Evolutionary conservation across 2,329 filamentous ascomycete genomes (phyloP).

Genomic region (Pseudogymnoascus sp.): DNA sequence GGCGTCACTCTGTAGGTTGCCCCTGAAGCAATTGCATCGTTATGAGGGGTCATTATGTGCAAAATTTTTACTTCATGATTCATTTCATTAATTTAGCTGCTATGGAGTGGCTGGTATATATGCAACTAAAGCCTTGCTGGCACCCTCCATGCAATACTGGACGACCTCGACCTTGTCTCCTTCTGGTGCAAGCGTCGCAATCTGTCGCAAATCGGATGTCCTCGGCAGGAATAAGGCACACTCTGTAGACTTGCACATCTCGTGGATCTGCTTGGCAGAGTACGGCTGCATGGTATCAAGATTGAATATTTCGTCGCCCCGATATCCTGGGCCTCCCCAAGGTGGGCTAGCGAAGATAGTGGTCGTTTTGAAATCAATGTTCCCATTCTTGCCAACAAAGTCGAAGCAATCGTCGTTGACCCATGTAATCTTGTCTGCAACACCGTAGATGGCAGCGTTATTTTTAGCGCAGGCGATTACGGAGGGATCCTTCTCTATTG

Average conservation of each 20-base stretch:
- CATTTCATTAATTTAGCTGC: constrained; percentile 3
- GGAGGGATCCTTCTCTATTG: constrained; percentile 74
- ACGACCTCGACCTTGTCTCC: constrained; percentile 59
- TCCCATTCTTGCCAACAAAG: constrained; percentile 38
- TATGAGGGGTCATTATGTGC: neutral
- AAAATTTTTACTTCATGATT: neutral
- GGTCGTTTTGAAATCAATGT: constrained; percentile 33
- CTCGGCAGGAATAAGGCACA: constrained; percentile 77
- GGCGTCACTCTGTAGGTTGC: neutral
- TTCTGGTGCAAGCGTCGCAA: constrained; percentile 50
- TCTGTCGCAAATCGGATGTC: constrained; percentile 72
- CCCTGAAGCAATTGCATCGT: neutral
- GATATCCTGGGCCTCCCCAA: constrained; percentile 65
- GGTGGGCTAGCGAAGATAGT: constrained; percentile 63
- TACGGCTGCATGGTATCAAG: constrained; percentile 85
- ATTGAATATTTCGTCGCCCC: constrained; percentile 66
- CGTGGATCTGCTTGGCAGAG: constrained; percentile 54
- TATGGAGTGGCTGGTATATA: constrained; percentile 41
- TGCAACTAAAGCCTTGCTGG: constrained; percentile 73
- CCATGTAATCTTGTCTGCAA: constrained; percentile 73
- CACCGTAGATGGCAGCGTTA: constrained; percentile 80
- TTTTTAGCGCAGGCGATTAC: constrained; percentile 85
- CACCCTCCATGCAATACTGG: constrained; percentile 87
- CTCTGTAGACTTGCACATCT: constrained; percentile 50
- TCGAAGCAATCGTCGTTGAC: constrained; percentile 81